These are phyloP conservation scores for Hanseniaspora taiwanica DNA, from an alignment of 805 yeast genomes.

Conservation along the genomic window DNA sequence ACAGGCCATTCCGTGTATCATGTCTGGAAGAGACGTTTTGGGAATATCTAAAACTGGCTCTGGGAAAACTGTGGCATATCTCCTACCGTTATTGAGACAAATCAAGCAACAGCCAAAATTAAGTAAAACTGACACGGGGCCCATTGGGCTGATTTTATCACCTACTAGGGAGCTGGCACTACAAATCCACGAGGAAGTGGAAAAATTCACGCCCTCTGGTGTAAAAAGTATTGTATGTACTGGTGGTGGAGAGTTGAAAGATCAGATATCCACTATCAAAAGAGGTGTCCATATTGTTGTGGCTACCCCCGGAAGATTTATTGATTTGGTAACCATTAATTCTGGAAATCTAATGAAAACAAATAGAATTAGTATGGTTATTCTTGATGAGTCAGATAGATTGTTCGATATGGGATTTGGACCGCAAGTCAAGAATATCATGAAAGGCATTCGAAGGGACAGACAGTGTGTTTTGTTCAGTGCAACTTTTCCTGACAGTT, in stretches of 20 bases:
- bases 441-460: constrained; percentile 69
- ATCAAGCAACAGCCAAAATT: constrained; percentile 57
- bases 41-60: constrained; percentile 96
- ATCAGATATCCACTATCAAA: constrained; percentile 69
- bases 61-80: constrained; percentile 84
- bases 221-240: constrained; percentile 66
- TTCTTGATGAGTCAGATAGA: constrained; percentile 91
- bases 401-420: constrained; percentile 96
- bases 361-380: constrained; percentile 61
- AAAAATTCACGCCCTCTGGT: constrained; percentile 32
- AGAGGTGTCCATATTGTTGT: constrained; percentile 70
- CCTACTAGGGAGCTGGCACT: constrained; percentile 90
- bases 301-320: constrained; percentile 91
- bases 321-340: constrained; percentile 77
- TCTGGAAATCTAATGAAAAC: constrained; percentile 58
- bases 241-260: constrained; percentile 77
- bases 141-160: constrained; percentile 65
- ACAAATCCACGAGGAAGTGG: constrained; percentile 63
- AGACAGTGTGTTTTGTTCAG: constrained; percentile 83
- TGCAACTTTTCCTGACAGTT: constrained; percentile 79
- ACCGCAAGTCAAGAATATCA: constrained; percentile 79
- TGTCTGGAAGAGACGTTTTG: constrained; percentile 81
- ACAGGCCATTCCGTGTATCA: constrained; percentile 80
- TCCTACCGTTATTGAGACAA: constrained; percentile 75
- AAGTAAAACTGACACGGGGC: constrained; percentile 43